Evolutionary conservation across 768 basidiomycete species (phyloP).

Genomic region (Hericium erinaceus): DNA sequence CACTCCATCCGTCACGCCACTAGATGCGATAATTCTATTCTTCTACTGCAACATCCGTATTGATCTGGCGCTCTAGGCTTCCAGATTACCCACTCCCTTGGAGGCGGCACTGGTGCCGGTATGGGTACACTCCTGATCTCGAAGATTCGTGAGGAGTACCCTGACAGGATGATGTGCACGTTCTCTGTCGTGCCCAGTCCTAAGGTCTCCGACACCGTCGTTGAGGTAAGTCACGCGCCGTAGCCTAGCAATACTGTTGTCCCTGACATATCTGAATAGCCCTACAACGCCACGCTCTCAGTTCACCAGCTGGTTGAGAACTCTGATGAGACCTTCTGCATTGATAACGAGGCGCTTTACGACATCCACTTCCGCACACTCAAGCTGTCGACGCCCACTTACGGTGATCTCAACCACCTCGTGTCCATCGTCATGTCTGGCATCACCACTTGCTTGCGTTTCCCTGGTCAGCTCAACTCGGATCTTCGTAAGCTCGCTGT

Average conservation of each 20-base stretch:
- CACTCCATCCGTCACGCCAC: background rate
- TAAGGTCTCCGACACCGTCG: slow-evolving; percentile 97
- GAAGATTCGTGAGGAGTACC: slow-evolving; percentile 98
- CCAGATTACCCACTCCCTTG: slow-evolving; percentile 97
- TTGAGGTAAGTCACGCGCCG: slow-evolving; percentile 48
- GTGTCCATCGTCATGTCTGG: slow-evolving; percentile 98
- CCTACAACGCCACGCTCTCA: slow-evolving; percentile 97
- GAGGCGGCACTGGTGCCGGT: slow-evolving; percentile 99
- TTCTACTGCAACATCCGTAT: background rate
- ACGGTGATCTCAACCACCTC: slow-evolving; percentile 96
- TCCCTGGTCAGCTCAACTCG: slow-evolving; percentile 99
- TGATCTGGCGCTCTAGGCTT: slow-evolving; percentile 48
- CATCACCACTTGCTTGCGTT: slow-evolving; percentile 96
- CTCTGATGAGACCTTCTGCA: slow-evolving; percentile 99
- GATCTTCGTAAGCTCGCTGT: slow-evolving; percentile 97
- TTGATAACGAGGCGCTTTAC: slow-evolving; percentile 98
- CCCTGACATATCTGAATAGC: slow-evolving; percentile 32
- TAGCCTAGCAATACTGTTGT: no score
- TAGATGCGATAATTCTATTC: slow-evolving; percentile 7
- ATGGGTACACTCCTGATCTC: slow-evolving; percentile 99
- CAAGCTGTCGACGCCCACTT: slow-evolving; percentile 91
- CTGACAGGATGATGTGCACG: slow-evolving; percentile 99
- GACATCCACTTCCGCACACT: slow-evolving; percentile 98
- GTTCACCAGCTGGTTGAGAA: slow-evolving; percentile 99
- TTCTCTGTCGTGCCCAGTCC: slow-evolving; percentile 98